Percentiles rank a stretch among this genome's conserved stretches.
Conservation (phyloP, 768 basidiomycete species). For the Pleurotus tuber-regium region DNA sequence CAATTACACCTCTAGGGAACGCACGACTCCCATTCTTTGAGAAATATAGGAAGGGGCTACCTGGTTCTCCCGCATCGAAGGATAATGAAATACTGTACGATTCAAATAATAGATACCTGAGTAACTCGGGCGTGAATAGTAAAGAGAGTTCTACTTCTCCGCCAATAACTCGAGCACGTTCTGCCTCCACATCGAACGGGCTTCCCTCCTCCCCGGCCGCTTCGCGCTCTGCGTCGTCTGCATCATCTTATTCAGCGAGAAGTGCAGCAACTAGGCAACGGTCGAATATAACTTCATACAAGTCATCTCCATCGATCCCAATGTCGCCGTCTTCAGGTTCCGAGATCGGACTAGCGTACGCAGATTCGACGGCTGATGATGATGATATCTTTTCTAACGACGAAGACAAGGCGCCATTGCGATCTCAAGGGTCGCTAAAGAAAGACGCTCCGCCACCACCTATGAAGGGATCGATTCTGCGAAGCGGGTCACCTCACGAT, state of each 20-base stretch:
- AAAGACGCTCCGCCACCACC: slow-evolving; percentile 20
- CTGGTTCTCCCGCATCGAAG: slow-evolving; percentile 21
- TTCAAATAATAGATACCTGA: slow-evolving; percentile 10
- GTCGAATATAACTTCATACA: slow-evolving; percentile 1
- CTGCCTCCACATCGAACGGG: not conserved
- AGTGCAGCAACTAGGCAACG: slow-evolving; percentile 1
- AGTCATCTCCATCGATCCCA: not conserved
- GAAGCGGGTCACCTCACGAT: slow-evolving; percentile 22
- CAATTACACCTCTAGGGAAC: slow-evolving; percentile 4
- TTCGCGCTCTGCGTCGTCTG: slow-evolving; percentile 1
- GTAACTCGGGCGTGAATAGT: slow-evolving; percentile 10
- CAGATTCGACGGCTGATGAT: slow-evolving; percentile 45
- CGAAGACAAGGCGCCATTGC: slow-evolving; percentile 19
- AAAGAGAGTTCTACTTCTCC: slow-evolving; percentile 5
- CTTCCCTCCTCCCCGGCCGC: slow-evolving; percentile 4
- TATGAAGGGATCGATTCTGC: slow-evolving; percentile 23
- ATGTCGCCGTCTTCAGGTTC: slow-evolving; percentile 37
- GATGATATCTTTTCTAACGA: slow-evolving; percentile 18
- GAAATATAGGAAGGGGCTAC: slow-evolving; percentile 41
- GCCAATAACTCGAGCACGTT: not conserved
- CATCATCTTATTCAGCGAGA: slow-evolving; percentile 8
- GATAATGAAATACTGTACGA: slow-evolving; percentile 6
- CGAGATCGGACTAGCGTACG: slow-evolving; percentile 51
- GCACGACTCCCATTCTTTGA: slow-evolving; percentile 56
- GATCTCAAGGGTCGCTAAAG: slow-evolving; percentile 15